These are phyloP conservation scores for Phyllosticta citrichinensis DNA, from an alignment of 2,329 filamentous ascomycete genomes.

Conservation along the genomic window DNA sequence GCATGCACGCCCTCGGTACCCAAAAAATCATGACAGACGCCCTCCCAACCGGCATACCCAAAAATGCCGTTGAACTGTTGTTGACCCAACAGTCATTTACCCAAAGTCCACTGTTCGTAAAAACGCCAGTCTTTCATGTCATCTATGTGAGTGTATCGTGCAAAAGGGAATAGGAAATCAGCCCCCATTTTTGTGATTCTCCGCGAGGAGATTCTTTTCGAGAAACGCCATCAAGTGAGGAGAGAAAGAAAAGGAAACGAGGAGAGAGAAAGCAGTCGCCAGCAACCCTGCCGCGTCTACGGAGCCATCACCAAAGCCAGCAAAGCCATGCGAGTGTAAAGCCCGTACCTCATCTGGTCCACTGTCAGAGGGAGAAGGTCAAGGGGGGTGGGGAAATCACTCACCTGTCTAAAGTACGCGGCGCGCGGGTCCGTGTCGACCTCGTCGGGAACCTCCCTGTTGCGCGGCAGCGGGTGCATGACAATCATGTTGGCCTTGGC, in stretches of 20 bases:
- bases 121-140: background rate
- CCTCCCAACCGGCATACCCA: constrained; percentile 1
- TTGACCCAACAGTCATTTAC: background rate
- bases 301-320: constrained; percentile 80
- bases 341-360: constrained; percentile 83
- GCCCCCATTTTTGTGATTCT: background rate
- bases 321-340: constrained; percentile 97
- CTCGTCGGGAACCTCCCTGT: constrained; percentile 87
- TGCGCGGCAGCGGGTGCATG: constrained; percentile 89
- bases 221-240: background rate
- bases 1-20: background rate
- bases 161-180: background rate
- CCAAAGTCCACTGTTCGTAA: background rate
- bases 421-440: constrained; percentile 95
- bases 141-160: background rate
- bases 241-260: background rate
- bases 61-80: constrained; percentile 3
- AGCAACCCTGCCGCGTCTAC: constrained; percentile 13
- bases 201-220: background rate
- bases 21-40: background rate
- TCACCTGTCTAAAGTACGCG: constrained; percentile 98
- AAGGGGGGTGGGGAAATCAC: constrained; percentile 26
- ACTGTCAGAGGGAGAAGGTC: constrained; percentile 31
- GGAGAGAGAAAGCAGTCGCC: constrained; percentile 2
- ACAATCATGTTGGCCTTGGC: constrained; percentile 91